Evolutionary conservation across 495 filamentous ascomycete genomes (phyloP).

Genomic region (Aspergillus campestris): DNA sequence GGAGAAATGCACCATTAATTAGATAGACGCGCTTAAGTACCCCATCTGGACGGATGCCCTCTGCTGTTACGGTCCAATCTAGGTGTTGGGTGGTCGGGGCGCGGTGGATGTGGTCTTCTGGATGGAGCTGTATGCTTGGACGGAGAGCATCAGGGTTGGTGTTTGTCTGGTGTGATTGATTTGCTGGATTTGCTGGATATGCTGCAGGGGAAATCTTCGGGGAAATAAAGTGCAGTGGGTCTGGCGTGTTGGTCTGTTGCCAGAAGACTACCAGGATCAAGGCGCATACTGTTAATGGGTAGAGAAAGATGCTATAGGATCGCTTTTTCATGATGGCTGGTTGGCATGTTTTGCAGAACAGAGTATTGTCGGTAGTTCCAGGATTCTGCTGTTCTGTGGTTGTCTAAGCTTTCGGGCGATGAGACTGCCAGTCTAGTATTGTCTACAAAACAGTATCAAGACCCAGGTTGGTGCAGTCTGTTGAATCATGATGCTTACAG

Average conservation of each 20-base stretch:
- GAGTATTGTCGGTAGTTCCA: no score
- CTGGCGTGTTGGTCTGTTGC: not conserved
- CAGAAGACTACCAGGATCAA: slow-evolving; percentile 14
- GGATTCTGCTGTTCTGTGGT: no score
- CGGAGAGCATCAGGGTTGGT: not conserved
- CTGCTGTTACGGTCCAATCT: slow-evolving; percentile 27
- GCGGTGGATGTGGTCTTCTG: slow-evolving; percentile 32
- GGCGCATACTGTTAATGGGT: slow-evolving; percentile 9
- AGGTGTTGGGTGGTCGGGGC: slow-evolving; percentile 21
- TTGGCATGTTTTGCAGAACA: no score
- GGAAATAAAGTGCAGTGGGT: not conserved
- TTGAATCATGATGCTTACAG: no score
- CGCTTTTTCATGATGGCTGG: not conserved
- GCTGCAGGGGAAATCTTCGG: not conserved
- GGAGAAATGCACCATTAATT: slow-evolving; percentile 23
- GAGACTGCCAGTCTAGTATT: no score
- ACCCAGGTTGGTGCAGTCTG: no score
- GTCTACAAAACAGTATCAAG: no score
- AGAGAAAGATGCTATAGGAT: slow-evolving; percentile 5
- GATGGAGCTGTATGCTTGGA: slow-evolving; percentile 26
- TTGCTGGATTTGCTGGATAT: not conserved
- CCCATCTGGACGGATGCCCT: slow-evolving; percentile 30
- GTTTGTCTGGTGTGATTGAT: not conserved
- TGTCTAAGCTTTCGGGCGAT: no score
- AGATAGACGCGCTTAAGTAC: slow-evolving; percentile 32